Conservation (phyloP, 805 yeast species). For the Kluyveromyces wickerhamii region DNA sequence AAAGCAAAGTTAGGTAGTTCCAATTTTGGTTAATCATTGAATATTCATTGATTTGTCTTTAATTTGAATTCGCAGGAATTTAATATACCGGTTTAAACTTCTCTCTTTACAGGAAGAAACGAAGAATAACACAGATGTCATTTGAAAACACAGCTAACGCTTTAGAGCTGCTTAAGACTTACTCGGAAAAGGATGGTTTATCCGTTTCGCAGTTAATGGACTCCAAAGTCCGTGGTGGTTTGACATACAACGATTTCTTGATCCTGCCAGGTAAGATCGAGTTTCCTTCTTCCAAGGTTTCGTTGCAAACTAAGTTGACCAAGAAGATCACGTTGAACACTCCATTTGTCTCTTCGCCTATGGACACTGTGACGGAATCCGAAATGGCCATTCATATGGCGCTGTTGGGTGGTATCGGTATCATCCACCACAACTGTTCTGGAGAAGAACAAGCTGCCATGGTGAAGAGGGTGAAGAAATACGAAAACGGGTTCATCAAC, state of each 20-base stretch:
- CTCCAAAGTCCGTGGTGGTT: conserved; percentile 85
- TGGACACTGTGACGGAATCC: conserved; percentile 98
- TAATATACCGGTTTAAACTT: too few relatives aligned
- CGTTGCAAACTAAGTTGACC: conserved; percentile 80
- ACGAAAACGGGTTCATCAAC: conserved; percentile 94
- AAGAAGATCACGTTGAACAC: conserved; percentile 85
- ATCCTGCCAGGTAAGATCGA: conserved; percentile 90
- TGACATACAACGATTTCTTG: conserved; percentile 94
- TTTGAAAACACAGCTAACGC: conserved; percentile 57
- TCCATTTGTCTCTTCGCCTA: conserved; percentile 96
- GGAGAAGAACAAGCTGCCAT: conserved; percentile 97
- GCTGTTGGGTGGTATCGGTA: conserved; percentile 96
- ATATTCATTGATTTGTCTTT: too few relatives aligned
- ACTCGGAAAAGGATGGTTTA: conserved; percentile 75
- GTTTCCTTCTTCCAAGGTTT: conserved; percentile 74
- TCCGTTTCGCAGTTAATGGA: conserved; percentile 80
- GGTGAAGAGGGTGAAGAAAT: conserved; percentile 95
- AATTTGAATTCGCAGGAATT: too few relatives aligned
- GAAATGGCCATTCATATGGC: conserved; percentile 99
- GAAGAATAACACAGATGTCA: too few relatives aligned
- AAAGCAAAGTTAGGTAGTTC: too few relatives aligned
- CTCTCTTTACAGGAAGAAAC: too few relatives aligned
- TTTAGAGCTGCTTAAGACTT: conserved; percentile 53
- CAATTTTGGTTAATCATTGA: too few relatives aligned
- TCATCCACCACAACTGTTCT: conserved; percentile 94